Conservation (phyloP, 768 basidiomycete species). For the Hypholoma sublateritium region DNA sequence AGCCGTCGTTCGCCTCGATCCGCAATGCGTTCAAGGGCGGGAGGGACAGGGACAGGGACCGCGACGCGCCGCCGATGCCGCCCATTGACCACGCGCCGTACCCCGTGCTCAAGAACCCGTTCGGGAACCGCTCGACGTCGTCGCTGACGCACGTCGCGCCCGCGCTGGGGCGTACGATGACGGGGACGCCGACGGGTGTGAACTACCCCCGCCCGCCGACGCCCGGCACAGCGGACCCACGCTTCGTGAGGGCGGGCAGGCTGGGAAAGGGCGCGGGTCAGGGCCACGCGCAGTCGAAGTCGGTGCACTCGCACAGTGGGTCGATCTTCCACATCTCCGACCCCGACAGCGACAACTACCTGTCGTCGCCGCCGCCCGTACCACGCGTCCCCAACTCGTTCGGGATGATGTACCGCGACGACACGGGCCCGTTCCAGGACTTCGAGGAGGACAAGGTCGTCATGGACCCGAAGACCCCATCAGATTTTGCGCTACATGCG, state of each 20-base stretch:
- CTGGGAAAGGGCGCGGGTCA: constrained; percentile 44
- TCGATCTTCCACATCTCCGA: constrained; percentile 74
- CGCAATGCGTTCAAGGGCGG: constrained; percentile 83
- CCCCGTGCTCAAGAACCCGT: constrained; percentile 76
- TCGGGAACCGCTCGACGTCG: constrained; percentile 72
- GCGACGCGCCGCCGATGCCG: constrained; percentile 73
- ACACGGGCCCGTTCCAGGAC: constrained; percentile 49
- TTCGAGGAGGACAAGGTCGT: constrained; percentile 69
- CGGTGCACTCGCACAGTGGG: constrained; percentile 76
- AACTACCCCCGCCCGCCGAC: constrained; percentile 55
- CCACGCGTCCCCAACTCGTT: constrained; percentile 72
- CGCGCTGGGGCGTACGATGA: constrained; percentile 30
- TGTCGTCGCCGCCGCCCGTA: constrained; percentile 74
- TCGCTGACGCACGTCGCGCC: constrained; percentile 59
- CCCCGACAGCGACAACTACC: constrained; percentile 64
- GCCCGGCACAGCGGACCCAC: constrained; percentile 6
- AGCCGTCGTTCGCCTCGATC: constrained; percentile 83
- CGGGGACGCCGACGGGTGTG: constrained; percentile 38
- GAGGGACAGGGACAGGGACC: constrained; percentile 42
- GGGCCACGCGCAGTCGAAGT: constrained; percentile 63
- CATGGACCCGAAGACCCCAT: constrained; percentile 77
- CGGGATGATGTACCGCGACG: constrained; percentile 45
- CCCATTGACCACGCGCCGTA: constrained; percentile 65
- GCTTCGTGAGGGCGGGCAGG: constrained; percentile 41
- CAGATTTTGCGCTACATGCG: constrained; percentile 86